phyloP scores from a whole-genome alignment of 768 basidiomycete species.

The Paxillus ammoniavirescens region DNA sequence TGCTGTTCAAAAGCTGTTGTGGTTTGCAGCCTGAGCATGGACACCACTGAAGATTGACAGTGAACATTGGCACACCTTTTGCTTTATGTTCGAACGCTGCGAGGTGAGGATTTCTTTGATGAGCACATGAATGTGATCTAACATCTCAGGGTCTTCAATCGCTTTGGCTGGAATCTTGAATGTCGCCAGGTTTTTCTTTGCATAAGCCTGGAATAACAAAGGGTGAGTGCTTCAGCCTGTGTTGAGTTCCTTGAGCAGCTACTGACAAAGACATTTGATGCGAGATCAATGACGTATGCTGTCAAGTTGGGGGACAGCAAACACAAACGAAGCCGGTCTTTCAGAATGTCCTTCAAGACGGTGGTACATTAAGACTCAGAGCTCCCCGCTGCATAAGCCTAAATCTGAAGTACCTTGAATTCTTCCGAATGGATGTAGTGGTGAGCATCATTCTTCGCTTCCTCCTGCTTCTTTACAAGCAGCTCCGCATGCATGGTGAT shows the following conservation, averaged over 20 bases:
- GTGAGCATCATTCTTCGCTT: no score
- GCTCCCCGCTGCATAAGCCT: no score
- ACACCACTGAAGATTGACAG: no score
- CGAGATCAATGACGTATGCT: neutral
- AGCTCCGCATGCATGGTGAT: no score
- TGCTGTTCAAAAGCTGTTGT: no score
- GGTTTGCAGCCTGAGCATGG: no score
- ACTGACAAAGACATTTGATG: neutral
- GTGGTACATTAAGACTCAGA: no score
- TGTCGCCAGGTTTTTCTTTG: neutral
- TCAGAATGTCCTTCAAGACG: neutral
- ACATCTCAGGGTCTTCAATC: neutral
- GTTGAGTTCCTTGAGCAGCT: no score
- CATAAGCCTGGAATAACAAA: neutral
- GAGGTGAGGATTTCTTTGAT: neutral
- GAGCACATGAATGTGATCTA: neutral
- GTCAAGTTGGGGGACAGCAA: neutral
- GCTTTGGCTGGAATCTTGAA: neutral
- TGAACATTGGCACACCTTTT: neutral
- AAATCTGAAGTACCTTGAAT: no score
- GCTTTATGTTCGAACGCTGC: neutral
- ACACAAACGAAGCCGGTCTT: neutral
- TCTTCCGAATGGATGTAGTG: no score
- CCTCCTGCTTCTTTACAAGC: no score
- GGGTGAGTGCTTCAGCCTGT: no score